Evolutionary conservation across 371 early-diverging fungal species (phyloP).

Genomic region (Dipsacomyces acuminosporus): DNA sequence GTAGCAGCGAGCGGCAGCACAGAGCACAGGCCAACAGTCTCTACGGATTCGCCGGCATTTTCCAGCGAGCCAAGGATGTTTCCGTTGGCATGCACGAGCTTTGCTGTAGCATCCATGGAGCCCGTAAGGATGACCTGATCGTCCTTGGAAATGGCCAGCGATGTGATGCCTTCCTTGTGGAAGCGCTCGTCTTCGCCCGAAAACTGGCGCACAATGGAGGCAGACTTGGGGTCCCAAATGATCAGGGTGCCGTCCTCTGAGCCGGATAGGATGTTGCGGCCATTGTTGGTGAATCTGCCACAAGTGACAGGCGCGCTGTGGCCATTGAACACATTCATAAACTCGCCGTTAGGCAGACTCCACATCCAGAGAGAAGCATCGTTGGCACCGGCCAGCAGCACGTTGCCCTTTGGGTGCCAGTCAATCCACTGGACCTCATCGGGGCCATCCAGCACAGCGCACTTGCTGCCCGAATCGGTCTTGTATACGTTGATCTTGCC

Average conservation of each 20-base stretch:
- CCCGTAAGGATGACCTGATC: constrained; percentile 77
- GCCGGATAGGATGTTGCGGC: constrained; percentile 80
- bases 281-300: constrained; percentile 87
- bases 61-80: constrained; percentile 34
- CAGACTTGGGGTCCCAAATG: constrained; percentile 92
- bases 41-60: constrained; percentile 87
- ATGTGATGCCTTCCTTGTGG: constrained; percentile 76
- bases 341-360: constrained; percentile 69
- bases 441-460: constrained; percentile 78
- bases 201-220: constrained; percentile 55
- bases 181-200: constrained; percentile 79
- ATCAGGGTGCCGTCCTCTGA: constrained; percentile 81
- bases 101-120: constrained; percentile 70
- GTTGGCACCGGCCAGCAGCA: constrained; percentile 77
- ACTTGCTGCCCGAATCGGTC: constrained; percentile 55
- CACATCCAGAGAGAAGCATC: constrained; percentile 96
- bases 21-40: constrained; percentile 72
- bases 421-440: constrained; percentile 89
- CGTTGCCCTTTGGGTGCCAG: constrained; percentile 94
- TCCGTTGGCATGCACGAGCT: constrained; percentile 53
- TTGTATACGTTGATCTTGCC: constrained; percentile 86
- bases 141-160: constrained; percentile 69
- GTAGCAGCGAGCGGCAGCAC: constrained; percentile 83
- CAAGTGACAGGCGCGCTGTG: constrained; percentile 80
- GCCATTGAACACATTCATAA: constrained; percentile 91